Percentiles rank a stretch among this genome's conserved stretches.
phyloP scores from a whole-genome alignment of 164 flowering plant genomes.

The Hamamelis virginiana region DNA sequence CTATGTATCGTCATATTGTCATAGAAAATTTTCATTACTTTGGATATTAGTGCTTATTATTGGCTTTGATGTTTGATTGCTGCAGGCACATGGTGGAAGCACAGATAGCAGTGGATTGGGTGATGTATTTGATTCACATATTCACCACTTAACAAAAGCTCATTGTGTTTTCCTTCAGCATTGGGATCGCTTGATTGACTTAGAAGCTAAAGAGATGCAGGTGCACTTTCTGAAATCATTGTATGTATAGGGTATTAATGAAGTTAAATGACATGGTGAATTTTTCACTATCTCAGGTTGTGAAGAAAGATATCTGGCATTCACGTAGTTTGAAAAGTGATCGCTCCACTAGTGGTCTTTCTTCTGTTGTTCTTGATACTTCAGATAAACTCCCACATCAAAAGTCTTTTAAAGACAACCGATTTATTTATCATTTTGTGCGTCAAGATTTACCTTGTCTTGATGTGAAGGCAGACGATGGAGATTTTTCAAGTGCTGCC shows the following conservation, averaged over 20 bases:
- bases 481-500: constrained; percentile 21
- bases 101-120: constrained; percentile 81
- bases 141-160: constrained; percentile 57
- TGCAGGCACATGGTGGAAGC: constrained; percentile 81
- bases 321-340: constrained; percentile 37
- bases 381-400: constrained; percentile 35
- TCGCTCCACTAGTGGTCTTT: constrained; percentile 33
- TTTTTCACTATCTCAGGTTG: constrained; percentile 41
- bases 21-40: neutral
- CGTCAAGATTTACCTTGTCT: constrained; percentile 29
- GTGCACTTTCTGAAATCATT: constrained; percentile 26
- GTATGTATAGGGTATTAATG: neutral
- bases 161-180: constrained; percentile 66
- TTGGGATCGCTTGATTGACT: constrained; percentile 89
- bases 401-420: constrained; percentile 38
- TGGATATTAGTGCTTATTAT: neutral
- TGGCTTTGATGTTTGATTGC: constrained; percentile 11
- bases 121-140: constrained; percentile 59
- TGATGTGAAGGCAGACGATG: constrained; percentile 17
- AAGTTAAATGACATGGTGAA: neutral
- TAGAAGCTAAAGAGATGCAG: constrained; percentile 82
- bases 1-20: neutral
- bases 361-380: constrained; percentile 72
- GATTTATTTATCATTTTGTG: constrained; percentile 68
- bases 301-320: constrained; percentile 51